These are phyloP conservation scores for Microcos paniculata DNA, from an alignment of 345 rosid species.

Conservation along the genomic window DNA sequence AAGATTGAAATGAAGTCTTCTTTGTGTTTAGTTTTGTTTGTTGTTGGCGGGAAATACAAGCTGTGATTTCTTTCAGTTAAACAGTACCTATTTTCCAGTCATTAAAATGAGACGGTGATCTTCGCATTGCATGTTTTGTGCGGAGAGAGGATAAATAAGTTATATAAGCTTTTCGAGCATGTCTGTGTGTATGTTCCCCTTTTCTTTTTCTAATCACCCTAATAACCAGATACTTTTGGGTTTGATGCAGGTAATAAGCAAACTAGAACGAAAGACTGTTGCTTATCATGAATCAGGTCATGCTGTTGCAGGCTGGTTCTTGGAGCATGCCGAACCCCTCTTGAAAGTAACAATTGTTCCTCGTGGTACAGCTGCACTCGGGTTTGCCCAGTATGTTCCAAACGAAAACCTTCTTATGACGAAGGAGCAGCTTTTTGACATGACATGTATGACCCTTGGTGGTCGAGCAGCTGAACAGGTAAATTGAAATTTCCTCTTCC, in stretches of 20 bases:
- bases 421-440: constrained; percentile 91
- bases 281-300: constrained; percentile 98
- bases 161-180: background rate
- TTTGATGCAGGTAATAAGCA: constrained; percentile 74
- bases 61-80: background rate
- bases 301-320: constrained; percentile 92
- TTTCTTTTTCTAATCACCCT: background rate
- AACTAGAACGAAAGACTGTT: constrained; percentile 82
- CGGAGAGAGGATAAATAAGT: background rate
- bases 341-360: constrained; percentile 96
- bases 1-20: background rate
- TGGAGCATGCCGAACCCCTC: constrained; percentile 97
- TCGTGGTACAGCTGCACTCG: constrained; percentile 94
- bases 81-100: background rate
- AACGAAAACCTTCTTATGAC: constrained; percentile 95
- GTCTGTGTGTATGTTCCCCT: too few relatives aligned
- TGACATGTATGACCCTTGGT: constrained; percentile 98
- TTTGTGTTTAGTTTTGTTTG: background rate
- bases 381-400: constrained; percentile 96
- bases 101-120: background rate
- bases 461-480: constrained; percentile 99
- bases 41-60: background rate
- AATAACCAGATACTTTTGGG: background rate
- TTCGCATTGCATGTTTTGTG: constrained; percentile 3
- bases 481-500: background rate